Percentiles rank a stretch among this genome's conserved stretches.
phyloP scores from a whole-genome alignment of 345 rosid genomes.

The Populus tremula region DNA sequence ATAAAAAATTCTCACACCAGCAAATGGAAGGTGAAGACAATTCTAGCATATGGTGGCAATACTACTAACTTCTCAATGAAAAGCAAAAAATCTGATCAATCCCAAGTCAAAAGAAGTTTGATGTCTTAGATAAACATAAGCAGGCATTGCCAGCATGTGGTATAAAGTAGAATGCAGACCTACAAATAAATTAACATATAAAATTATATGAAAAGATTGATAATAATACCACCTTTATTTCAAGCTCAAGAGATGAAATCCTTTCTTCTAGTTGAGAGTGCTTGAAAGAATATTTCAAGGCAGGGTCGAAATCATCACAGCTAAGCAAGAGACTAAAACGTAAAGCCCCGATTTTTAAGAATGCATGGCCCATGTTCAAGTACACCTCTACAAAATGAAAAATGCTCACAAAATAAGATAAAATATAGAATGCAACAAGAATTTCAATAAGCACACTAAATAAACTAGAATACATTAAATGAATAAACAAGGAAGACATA shows the following conservation, averaged over 20 bases:
- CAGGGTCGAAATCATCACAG: conserved; percentile 75
- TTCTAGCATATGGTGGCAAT: too few relatives aligned
- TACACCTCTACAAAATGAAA: conserved; percentile 38
- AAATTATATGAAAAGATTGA: neutral
- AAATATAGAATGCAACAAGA: neutral
- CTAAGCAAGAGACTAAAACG: conserved; percentile 69
- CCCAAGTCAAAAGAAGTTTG: neutral
- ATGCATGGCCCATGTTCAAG: conserved; percentile 58
- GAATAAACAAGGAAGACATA: conserved; percentile 10
- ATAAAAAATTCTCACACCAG: too few relatives aligned
- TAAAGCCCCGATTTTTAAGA: conserved; percentile 72
- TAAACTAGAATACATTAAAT: neutral
- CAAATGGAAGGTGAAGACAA: too few relatives aligned
- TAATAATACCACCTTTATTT: conserved; percentile 53
- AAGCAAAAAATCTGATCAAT: neutral
- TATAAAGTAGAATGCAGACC: neutral
- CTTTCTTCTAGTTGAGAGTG: conserved; percentile 49
- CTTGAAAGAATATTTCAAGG: conserved; percentile 64
- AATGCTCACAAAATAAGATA: neutral
- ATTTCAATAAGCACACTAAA: neutral
- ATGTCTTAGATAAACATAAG: neutral
- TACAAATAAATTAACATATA: neutral
- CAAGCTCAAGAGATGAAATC: conserved; percentile 58
- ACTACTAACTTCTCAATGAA: neutral
- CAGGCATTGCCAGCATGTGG: neutral